phyloP scores from a whole-genome alignment of 1,284 basidiomycete species.

The Schizopora paradoxa region DNA sequence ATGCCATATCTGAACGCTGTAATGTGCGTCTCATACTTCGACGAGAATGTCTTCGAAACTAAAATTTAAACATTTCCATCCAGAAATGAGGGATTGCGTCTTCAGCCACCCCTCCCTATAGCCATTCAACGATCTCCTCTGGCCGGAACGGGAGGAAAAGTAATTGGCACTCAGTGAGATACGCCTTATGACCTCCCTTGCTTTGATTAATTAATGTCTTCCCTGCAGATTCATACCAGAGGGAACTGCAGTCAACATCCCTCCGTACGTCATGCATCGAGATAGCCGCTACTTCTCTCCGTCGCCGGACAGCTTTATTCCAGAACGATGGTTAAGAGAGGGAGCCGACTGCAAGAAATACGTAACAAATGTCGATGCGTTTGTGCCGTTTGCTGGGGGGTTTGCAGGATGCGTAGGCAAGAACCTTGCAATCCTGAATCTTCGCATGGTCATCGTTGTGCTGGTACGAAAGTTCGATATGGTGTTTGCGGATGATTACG shows the following conservation, averaged over 20 bases:
- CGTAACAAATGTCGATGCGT: slow-evolving; percentile 33
- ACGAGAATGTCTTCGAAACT: not conserved
- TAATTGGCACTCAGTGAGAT: slow-evolving; percentile 10
- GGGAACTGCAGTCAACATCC: slow-evolving; percentile 42
- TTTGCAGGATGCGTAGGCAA: slow-evolving; percentile 33
- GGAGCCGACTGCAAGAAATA: not conserved
- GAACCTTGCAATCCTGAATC: slow-evolving; percentile 28
- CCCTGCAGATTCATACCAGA: slow-evolving; percentile 41
- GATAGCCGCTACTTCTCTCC: slow-evolving; percentile 35
- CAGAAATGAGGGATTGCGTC: slow-evolving; percentile 10
- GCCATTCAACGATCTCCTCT: slow-evolving; percentile 11
- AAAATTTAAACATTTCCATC: not conserved
- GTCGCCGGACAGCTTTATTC: slow-evolving; percentile 35
- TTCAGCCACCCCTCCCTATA: slow-evolving; percentile 8
- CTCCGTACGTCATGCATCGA: slow-evolving; percentile 42
- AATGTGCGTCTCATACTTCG: slow-evolving; percentile 23
- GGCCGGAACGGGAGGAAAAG: slow-evolving; percentile 6
- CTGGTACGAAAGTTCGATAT: not conserved
- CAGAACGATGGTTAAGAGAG: slow-evolving; percentile 36
- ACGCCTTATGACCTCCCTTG: not conserved
- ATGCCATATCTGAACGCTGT: slow-evolving; percentile 31
- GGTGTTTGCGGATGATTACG: not conserved
- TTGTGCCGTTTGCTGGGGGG: slow-evolving; percentile 30
- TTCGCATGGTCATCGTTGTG: slow-evolving; percentile 13
- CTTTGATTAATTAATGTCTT: not conserved